These are phyloP conservation scores for Fraxinus dipetala DNA, from an alignment of 305 asterid species.

Conservation along the genomic window DNA sequence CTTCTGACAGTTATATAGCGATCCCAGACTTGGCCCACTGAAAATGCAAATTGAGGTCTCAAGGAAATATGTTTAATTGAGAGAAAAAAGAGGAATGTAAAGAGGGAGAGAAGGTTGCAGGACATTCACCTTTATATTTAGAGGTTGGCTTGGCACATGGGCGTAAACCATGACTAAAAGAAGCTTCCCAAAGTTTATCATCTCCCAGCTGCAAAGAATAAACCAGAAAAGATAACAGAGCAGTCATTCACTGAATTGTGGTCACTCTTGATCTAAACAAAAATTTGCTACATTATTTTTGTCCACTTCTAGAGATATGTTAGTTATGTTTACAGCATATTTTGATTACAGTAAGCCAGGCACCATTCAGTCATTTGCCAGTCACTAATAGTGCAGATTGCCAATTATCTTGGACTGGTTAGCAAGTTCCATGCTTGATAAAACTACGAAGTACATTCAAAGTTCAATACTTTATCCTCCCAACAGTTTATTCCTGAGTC, in stretches of 20 bases:
- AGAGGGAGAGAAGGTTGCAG: slow-evolving; percentile 9
- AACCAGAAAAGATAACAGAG: slow-evolving; percentile 17
- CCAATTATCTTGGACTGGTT: not conserved
- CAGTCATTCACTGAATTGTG: not conserved
- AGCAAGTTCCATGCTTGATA: slow-evolving; percentile 14
- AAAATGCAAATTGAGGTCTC: slow-evolving; percentile 24
- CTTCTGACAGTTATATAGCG: slow-evolving; percentile 83
- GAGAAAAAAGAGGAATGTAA: slow-evolving; percentile 18
- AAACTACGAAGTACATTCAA: not conserved
- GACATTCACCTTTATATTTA: slow-evolving; percentile 61
- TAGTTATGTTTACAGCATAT: slow-evolving; percentile 1
- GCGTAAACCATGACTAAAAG: slow-evolving; percentile 52
- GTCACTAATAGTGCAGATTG: not conserved
- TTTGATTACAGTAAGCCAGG: not conserved
- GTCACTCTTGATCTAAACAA: slow-evolving; percentile 12
- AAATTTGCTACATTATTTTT: not conserved
- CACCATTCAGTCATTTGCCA: not conserved
- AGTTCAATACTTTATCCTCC: not conserved
- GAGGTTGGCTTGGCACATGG: slow-evolving; percentile 65
- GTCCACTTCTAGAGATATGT: slow-evolving; percentile 9
- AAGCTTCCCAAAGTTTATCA: slow-evolving; percentile 60
- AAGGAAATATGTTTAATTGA: slow-evolving; percentile 16
- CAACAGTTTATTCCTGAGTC: not conserved
- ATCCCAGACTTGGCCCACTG: slow-evolving; percentile 51
- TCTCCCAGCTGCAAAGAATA: slow-evolving; percentile 42